phyloP scores from a whole-genome alignment of 805 yeast genomes.

The Lachancea cidri region DNA sequence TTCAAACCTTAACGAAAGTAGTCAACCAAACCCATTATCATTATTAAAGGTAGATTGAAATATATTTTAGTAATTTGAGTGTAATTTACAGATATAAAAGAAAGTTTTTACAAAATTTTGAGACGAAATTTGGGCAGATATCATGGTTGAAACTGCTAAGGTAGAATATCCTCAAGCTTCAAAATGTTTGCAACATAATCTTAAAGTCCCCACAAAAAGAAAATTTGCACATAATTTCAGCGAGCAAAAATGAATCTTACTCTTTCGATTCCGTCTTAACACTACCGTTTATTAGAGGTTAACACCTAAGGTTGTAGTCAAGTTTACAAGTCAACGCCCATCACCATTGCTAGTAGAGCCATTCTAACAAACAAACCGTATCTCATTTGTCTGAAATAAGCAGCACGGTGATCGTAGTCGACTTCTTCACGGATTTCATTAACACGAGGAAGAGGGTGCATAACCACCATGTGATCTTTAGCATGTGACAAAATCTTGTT shows the following conservation, averaged over 20 bases:
- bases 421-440: conserved; percentile 96
- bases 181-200: no score
- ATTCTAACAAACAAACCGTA: conserved; percentile 97
- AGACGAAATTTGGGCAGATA: no score
- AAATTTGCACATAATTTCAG: background rate
- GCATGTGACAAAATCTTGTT: conserved; percentile 87
- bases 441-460: conserved; percentile 98
- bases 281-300: no score
- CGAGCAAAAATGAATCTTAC: background rate
- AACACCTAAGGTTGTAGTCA: no score
- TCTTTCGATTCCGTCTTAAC: background rate
- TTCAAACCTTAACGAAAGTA: no score
- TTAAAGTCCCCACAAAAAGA: conserved; percentile 19
- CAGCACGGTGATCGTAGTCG: conserved; percentile 98
- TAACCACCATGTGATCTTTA: conserved; percentile 96
- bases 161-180: no score
- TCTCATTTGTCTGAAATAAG: conserved; percentile 99
- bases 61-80: no score
- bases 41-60: no score
- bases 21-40: no score
- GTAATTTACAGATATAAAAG: no score
- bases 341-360: conserved; percentile 97
- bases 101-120: no score
- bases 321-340: conserved; percentile 76
- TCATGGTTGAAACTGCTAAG: no score